phyloP scores from a whole-genome alignment of 1,284 basidiomycete genomes.

The Athelia sp. region DNA sequence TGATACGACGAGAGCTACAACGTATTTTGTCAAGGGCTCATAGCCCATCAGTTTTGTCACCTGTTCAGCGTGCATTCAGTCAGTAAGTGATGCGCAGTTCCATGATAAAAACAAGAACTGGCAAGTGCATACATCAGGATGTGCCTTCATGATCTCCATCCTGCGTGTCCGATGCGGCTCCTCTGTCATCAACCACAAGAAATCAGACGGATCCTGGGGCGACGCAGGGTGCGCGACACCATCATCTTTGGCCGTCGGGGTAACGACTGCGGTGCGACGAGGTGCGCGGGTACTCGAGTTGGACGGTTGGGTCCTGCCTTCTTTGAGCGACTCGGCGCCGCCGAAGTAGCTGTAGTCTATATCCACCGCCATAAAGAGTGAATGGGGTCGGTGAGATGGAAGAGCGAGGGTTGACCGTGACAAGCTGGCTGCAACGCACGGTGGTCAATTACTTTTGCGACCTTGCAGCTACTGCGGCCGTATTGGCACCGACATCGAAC shows the following conservation, averaged over 20 bases:
- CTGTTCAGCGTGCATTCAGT: conserved; percentile 30
- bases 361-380: no score
- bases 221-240: conserved; percentile 39
- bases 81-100: no score
- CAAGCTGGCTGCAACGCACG: no score
- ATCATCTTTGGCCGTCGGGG: conserved; percentile 33
- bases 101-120: no score
- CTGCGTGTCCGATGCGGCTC: conserved; percentile 91
- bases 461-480: no score
- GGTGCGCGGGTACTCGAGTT: conserved; percentile 34
- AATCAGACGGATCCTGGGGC: conserved; percentile 73
- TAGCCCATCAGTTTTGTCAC: conserved; percentile 95
- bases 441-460: no score
- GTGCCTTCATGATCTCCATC: conserved; percentile 88
- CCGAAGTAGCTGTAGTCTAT: conserved; percentile 73
- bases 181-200: conserved; percentile 95
- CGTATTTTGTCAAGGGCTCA: conserved; percentile 86
- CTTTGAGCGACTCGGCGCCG: conserved; percentile 68
- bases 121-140: conserved; percentile 71
- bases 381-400: no score
- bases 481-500: no score
- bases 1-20: conserved; percentile 75
- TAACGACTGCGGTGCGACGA: conserved; percentile 49
- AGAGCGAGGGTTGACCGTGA: no score
- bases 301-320: conserved; percentile 29